These are phyloP conservation scores for peach (Prunus persica) DNA, from an alignment of 306 rosid genomes.

Conservation along the genomic window DNA sequence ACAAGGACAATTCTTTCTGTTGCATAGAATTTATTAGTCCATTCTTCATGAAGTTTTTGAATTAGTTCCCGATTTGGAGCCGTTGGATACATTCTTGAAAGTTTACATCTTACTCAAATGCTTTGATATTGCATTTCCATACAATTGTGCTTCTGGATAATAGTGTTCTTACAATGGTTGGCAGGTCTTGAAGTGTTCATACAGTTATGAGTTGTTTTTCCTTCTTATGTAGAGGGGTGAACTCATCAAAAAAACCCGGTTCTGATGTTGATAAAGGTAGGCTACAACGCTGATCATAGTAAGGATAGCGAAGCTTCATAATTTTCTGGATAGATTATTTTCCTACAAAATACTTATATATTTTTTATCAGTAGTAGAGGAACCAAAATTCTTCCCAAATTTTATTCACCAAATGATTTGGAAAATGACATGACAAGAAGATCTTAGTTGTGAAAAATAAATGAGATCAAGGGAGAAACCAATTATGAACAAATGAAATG, in stretches of 20 bases:
- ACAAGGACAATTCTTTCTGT: neutral
- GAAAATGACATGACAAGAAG: neutral
- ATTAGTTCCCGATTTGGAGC: neutral
- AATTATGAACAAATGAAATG: neutral
- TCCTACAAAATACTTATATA: neutral
- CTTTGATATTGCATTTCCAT: neutral
- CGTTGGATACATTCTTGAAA: neutral
- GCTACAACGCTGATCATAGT: neutral
- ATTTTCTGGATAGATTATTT: neutral
- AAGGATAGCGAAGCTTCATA: neutral
- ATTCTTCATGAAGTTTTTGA: neutral
- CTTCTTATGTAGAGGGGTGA: constrained; percentile 37
- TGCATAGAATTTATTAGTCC: neutral
- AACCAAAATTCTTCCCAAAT: neutral
- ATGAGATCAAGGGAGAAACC: neutral
- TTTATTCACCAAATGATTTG: neutral
- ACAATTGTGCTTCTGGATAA: constrained; percentile 17
- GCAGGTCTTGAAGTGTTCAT: constrained; percentile 42
- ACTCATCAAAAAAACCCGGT: constrained; percentile 24
- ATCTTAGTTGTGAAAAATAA: neutral
- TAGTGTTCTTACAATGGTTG: constrained; percentile 34
- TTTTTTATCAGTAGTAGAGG: neutral
- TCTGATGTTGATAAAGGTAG: constrained; percentile 56
- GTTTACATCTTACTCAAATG: constrained; percentile 18
- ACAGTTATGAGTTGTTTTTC: constrained; percentile 70